phyloP scores from a whole-genome alignment of 371 early-diverging fungal genomes.

The Mortierella sp. region DNA sequence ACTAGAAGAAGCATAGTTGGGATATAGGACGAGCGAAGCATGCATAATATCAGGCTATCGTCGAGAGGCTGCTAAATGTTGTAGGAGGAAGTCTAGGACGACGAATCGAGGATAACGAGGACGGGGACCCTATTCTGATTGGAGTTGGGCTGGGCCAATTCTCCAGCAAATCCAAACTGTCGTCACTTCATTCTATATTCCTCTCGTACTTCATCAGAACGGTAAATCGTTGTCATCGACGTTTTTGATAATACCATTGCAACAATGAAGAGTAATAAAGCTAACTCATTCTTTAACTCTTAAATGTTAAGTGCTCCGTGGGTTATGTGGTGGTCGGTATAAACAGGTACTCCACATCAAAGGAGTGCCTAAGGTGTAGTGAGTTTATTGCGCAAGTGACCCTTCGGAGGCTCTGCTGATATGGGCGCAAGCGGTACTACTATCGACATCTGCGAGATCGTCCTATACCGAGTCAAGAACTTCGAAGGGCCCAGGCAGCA shows the following conservation, averaged over 20 bases:
- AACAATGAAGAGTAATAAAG: too few species aligned
- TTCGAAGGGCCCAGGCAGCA: too few species aligned
- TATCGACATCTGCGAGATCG: background rate
- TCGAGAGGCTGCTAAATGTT: background rate
- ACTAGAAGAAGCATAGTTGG: background rate
- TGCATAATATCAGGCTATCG: background rate
- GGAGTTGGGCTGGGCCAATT: background rate
- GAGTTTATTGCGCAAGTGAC: background rate
- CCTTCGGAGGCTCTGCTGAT: background rate
- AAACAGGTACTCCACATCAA: background rate
- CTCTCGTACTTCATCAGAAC: background rate
- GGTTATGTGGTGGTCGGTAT: background rate
- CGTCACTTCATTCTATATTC: background rate
- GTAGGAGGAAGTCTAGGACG: background rate
- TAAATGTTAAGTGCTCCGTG: background rate
- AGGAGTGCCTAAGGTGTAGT: background rate
- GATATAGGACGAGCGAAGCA: background rate
- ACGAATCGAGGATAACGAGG: too few species aligned
- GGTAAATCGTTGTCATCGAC: background rate
- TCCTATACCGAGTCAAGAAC: too few species aligned
- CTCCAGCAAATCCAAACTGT: background rate
- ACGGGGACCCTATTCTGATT: background rate
- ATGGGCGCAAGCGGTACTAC: background rate
- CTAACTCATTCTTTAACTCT: background rate
- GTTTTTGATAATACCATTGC: too few species aligned